A percentile compares a stretch with the other conserved stretches of the same genome.
These are phyloP conservation scores for Adansonia madagascariensis DNA, from an alignment of 441 rosid genomes.

Conservation along the genomic window DNA sequence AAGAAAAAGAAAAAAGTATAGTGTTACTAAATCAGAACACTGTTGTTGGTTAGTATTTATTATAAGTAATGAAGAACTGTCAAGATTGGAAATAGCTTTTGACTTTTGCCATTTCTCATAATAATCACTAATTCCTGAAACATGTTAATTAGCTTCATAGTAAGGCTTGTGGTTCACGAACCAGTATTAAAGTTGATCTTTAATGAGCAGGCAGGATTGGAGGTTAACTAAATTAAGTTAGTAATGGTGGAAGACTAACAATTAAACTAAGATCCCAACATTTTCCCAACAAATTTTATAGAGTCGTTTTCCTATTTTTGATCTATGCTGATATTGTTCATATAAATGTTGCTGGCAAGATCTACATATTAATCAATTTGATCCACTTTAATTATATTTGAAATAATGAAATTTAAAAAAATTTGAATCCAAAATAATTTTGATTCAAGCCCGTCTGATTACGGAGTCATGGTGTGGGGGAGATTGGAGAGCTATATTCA, in stretches of 20 bases:
- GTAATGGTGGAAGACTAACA: background rate
- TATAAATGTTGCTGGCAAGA: background rate
- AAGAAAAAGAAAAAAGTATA: background rate
- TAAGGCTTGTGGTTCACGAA: background rate
- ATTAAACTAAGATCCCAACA: too few relatives aligned
- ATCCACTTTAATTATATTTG: background rate
- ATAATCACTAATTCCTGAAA: background rate
- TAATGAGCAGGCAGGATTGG: background rate
- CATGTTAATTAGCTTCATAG: background rate
- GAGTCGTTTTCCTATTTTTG: background rate
- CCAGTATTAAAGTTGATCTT: background rate
- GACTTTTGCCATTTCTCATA: background rate
- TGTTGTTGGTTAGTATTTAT: background rate
- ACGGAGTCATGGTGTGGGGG: too few relatives aligned
- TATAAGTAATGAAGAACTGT: background rate
- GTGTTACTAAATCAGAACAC: background rate
- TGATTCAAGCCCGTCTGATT: too few relatives aligned
- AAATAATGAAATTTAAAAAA: too few relatives aligned
- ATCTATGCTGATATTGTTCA: background rate
- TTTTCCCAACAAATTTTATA: too few relatives aligned
- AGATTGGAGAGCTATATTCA: background rate
- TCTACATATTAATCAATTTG: background rate
- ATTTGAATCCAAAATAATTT: too few relatives aligned
- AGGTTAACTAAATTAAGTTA: background rate
- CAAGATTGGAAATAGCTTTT: conserved; percentile 1